Percentiles rank a stretch among this genome's conserved stretches.
These are phyloP conservation scores for Aleurites moluccanus DNA, from an alignment of 441 rosid genomes.

Conservation along the genomic window DNA sequence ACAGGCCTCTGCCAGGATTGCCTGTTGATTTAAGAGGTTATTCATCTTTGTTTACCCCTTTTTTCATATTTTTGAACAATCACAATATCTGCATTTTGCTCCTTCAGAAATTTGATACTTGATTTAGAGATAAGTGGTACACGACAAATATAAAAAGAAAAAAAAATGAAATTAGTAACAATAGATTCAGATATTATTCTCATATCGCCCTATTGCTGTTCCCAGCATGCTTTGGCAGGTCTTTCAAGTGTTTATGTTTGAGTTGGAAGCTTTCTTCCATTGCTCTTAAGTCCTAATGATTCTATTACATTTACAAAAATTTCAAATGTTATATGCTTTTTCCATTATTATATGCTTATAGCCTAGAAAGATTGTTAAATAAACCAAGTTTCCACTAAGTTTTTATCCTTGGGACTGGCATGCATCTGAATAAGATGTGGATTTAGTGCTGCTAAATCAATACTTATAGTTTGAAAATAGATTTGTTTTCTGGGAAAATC, in stretches of 20 bases:
- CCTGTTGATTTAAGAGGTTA: conserved; percentile 58
- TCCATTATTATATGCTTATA: no score
- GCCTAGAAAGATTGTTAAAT: background rate
- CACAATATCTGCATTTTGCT: background rate
- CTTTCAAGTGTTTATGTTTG: background rate
- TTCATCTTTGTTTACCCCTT: background rate
- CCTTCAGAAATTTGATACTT: background rate
- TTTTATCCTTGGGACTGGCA: background rate
- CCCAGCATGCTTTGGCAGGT: background rate
- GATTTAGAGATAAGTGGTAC: background rate
- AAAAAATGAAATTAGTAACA: background rate
- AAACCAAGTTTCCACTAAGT: background rate
- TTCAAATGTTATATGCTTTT: background rate
- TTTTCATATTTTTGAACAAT: background rate
- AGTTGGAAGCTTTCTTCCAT: background rate
- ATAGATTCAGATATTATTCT: background rate
- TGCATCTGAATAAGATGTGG: background rate
- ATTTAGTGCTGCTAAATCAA: background rate
- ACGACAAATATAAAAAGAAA: background rate
- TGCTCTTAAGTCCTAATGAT: background rate
- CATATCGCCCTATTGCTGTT: background rate
- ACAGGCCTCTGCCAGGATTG: conserved; percentile 44
- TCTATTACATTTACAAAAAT: background rate
- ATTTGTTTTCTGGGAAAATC: background rate
- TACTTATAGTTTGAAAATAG: background rate